Conservation (phyloP, 441 rosid genomes). For the Erysimum pusillum region DNA sequence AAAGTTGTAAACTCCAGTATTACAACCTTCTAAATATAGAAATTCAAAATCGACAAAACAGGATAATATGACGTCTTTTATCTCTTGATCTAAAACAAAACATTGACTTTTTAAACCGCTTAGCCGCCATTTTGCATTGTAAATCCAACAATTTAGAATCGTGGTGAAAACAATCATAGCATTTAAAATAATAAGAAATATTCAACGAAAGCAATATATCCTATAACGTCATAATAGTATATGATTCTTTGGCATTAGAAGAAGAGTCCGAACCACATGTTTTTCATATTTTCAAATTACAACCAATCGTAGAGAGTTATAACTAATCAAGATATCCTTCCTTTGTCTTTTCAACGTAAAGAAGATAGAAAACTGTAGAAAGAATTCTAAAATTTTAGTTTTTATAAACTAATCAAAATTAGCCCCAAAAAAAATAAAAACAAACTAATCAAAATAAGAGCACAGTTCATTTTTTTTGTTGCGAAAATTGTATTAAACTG, state of each 20-base stretch:
- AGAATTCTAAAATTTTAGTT: too few relatives aligned
- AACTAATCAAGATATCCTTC: neutral
- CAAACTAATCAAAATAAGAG: too few relatives aligned
- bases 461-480: too few relatives aligned
- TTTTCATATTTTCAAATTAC: constrained; percentile 11
- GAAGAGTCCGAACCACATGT: neutral
- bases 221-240: neutral
- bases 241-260: neutral
- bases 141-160: too few relatives aligned
- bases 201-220: too few relatives aligned
- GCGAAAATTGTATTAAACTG: too few relatives aligned
- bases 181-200: too few relatives aligned
- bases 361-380: neutral
- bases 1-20: neutral
- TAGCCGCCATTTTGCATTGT: neutral
- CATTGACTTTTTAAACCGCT: neutral
- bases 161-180: too few relatives aligned
- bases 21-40: neutral
- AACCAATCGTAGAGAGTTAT: neutral
- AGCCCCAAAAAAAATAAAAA: too few relatives aligned
- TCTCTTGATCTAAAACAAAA: neutral
- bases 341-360: constrained; percentile 10
- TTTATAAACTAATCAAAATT: too few relatives aligned
- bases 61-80: neutral
- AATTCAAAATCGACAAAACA: neutral